A percentile compares a stretch with the other conserved stretches of the same genome.
Evolutionary conservation across 768 basidiomycete genomes (phyloP).

Genomic region (Lactifluus hygrophoroides): DNA sequence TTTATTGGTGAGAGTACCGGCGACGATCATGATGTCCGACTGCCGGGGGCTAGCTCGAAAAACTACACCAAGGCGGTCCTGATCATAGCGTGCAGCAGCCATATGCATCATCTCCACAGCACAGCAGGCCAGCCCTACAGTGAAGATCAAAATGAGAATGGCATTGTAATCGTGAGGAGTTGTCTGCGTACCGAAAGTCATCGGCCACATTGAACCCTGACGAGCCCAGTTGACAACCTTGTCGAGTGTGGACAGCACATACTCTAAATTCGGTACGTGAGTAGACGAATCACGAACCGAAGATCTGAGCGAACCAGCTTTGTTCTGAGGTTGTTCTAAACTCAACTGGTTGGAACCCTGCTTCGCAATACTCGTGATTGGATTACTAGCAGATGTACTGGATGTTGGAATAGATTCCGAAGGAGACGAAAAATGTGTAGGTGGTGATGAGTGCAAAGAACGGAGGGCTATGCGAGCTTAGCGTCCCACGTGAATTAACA

Average conservation of each 20-base stretch:
- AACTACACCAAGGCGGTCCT: constrained; percentile 92
- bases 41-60: constrained; percentile 99
- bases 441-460: constrained; percentile 46
- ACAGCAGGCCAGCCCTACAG: constrained; percentile 90
- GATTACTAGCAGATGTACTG: constrained; percentile 39
- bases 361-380: constrained; percentile 65
- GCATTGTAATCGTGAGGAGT: background rate
- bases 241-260: constrained; percentile 92
- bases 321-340: constrained; percentile 83
- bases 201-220: constrained; percentile 99
- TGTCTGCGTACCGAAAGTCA: constrained; percentile 72
- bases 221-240: constrained; percentile 97
- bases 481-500: too few relatives aligned
- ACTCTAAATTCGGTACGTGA: constrained; percentile 49
- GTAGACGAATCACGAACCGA: background rate
- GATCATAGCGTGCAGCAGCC: constrained; percentile 98
- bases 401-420: constrained; percentile 35
- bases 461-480: constrained; percentile 37
- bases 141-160: background rate
- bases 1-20: constrained; percentile 98
- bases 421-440: constrained; percentile 31
- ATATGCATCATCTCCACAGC: constrained; percentile 99
- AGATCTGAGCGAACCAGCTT: constrained; percentile 54
- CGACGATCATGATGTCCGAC: constrained; percentile 98
- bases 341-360: constrained; percentile 77